Base-by-base conservation (phyloP, 1,139 yeast genomes). In the Yamadazyma oceani region DNA sequence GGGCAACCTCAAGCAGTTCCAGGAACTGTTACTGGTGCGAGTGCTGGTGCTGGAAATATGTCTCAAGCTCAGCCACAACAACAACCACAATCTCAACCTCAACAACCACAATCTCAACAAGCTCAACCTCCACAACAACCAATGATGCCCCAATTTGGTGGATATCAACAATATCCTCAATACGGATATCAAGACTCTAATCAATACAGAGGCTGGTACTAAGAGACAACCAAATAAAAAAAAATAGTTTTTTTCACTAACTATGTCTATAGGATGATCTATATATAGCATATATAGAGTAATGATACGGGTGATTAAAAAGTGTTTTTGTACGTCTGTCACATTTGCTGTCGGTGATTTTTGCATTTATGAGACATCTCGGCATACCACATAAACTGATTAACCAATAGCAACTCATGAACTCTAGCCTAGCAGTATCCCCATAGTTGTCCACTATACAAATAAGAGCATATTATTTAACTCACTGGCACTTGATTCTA, bases 151-250 rank as follows among this genome's bases (percentile, higher is more conserved):
- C 74, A 69, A 53, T 69, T 64, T 47, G 73, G 69, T 34, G 75
- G 58, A 21, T 71, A 69, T 53, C 77, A 71, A 53, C 76, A 70
- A 52, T 71, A 69, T 56, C 75, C 75, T n/a, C 76, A 70, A 52
- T 71, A 69, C 46, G 74, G 73, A 44, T 71, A 69, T 55, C 76
- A 70, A 53, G 75, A 69, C 48, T 57, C 61, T 46, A 57, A 55
- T 40, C 74, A 69, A 49, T 69, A 69, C 57, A 68, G 66, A 45
- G 63, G 62, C 27, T 62, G 66, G 66, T 62, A 60, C 40, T 60
- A 61, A 15, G 28, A n/a, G 28, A 15, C 26, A 26, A 7, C 5
- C 11, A 11, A 6, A 24, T 26, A 13, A 12, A n/a, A 13, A 26
- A 13, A 13, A 26, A n/a, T n/a, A 31, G 17, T 8, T 24, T 32